Evolutionary conservation across 805 yeast genomes (phyloP).

Genomic region (Myxozyma monticola): DNA sequence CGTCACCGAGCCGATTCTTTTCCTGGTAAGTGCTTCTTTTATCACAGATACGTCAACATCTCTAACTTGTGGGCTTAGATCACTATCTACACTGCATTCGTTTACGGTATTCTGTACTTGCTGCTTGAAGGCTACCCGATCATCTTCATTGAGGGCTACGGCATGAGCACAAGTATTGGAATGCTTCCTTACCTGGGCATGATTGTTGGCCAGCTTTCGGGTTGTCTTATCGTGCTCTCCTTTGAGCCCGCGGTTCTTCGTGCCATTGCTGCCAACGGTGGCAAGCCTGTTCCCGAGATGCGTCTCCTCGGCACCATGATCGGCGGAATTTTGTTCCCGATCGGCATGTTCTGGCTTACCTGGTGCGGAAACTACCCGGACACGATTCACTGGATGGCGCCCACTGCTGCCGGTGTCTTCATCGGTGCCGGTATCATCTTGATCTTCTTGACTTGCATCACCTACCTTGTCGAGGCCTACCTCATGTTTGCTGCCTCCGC

Average conservation of each 20-base stretch:
- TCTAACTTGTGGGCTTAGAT: too few relatives aligned
- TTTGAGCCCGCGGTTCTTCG: conserved; percentile 56
- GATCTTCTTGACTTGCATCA: conserved; percentile 61
- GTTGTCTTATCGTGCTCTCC: conserved; percentile 54
- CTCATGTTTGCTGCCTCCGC: conserved; percentile 72
- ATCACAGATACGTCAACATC: neutral
- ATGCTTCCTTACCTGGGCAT: conserved; percentile 80
- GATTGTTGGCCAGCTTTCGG: conserved; percentile 64
- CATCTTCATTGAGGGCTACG: conserved; percentile 63
- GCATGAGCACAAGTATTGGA: conserved; percentile 58
- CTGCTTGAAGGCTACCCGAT: conserved; percentile 75
- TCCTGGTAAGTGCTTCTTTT: conserved; percentile 44
- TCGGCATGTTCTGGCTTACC: conserved; percentile 81
- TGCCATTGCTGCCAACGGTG: conserved; percentile 53
- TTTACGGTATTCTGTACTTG: conserved; percentile 76
- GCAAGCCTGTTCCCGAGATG: conserved; percentile 71
- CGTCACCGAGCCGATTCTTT: conserved; percentile 66
- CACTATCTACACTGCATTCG: conserved; percentile 71
- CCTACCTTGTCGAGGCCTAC: conserved; percentile 70
- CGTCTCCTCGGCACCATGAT: conserved; percentile 74
- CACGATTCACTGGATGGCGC: conserved; percentile 72
- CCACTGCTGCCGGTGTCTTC: conserved; percentile 59
- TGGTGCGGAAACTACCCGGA: conserved; percentile 82
- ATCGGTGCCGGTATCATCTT: conserved; percentile 63
- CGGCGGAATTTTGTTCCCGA: conserved; percentile 69